Evolutionary conservation across 176 grass and related monocot species (phyloP).

Genomic region (Oropetium thomaeum): DNA sequence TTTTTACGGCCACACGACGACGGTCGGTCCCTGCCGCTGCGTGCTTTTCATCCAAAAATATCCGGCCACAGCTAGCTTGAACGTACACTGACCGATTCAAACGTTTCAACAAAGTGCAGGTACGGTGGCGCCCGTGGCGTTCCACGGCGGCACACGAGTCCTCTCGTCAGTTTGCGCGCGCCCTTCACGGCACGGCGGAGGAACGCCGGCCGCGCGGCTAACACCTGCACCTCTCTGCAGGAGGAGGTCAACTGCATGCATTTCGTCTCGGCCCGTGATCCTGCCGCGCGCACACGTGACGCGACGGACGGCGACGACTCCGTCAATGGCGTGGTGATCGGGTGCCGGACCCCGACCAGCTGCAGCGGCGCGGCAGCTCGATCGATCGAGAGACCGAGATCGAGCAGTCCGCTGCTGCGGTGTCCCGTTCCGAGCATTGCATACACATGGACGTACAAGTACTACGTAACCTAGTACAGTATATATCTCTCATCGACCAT

Average conservation of each 20-base stretch:
- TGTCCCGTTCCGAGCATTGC: background rate
- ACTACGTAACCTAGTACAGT: too few species aligned
- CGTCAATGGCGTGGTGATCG: background rate
- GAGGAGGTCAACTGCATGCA: background rate
- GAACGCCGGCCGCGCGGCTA: too few species aligned
- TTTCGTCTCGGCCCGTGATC: background rate
- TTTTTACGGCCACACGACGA: too few species aligned
- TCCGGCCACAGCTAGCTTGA: too few species aligned
- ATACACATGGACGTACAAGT: too few species aligned
- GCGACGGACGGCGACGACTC: too few species aligned
- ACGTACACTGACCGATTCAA: too few species aligned
- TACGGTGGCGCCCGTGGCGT: background rate
- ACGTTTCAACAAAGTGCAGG: background rate
- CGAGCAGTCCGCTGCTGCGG: background rate
- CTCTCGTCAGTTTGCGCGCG: background rate
- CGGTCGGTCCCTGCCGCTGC: too few species aligned
- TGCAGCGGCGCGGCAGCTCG: background rate
- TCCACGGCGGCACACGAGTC: background rate
- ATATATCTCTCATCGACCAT: background rate
- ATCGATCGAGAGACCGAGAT: background rate
- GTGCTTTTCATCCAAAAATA: too few species aligned
- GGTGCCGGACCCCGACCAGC: background rate
- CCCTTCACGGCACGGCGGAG: conserved; percentile 11
- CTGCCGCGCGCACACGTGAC: background rate
- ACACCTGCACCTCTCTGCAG: too few species aligned